Conservation (phyloP, 306 rosid species). For the Acacia confusa region DNA sequence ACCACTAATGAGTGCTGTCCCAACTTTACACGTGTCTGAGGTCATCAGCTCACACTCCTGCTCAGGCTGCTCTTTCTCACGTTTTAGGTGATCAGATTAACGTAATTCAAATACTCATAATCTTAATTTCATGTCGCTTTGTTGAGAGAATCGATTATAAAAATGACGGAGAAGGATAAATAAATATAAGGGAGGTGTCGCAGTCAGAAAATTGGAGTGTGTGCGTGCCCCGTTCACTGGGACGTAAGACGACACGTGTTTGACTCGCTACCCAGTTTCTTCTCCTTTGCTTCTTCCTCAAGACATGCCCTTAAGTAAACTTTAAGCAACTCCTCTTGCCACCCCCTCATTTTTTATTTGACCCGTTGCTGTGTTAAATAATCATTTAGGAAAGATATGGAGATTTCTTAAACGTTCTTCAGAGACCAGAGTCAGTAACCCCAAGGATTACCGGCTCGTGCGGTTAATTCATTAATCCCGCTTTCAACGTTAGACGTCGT, state of each 20-base stretch:
- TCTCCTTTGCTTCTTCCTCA: slow-evolving; percentile 56
- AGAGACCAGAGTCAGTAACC: background rate
- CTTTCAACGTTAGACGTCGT: background rate
- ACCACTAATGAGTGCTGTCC: no score
- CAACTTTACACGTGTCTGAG: no score
- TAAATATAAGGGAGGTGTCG: background rate
- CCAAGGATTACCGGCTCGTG: background rate
- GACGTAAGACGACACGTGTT: slow-evolving; percentile 37
- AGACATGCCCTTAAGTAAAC: slow-evolving; percentile 44
- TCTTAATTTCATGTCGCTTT: background rate
- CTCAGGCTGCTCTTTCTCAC: background rate
- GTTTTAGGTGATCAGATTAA: background rate
- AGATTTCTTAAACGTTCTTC: background rate
- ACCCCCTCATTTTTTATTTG: background rate
- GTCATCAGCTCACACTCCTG: background rate
- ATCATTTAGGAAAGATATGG: background rate
- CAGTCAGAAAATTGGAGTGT: background rate
- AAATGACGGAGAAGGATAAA: slow-evolving; percentile 33
- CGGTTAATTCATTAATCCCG: no score
- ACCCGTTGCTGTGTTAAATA: background rate
- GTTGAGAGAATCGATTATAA: no score
- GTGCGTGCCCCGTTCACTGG: background rate
- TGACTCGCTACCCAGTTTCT: slow-evolving; percentile 21
- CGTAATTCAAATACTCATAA: background rate
- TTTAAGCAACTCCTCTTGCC: slow-evolving; percentile 15